Evolutionary conservation across 192 early-diverging fungal genomes (phyloP).

Genomic region (Chytriomyces sp.): DNA sequence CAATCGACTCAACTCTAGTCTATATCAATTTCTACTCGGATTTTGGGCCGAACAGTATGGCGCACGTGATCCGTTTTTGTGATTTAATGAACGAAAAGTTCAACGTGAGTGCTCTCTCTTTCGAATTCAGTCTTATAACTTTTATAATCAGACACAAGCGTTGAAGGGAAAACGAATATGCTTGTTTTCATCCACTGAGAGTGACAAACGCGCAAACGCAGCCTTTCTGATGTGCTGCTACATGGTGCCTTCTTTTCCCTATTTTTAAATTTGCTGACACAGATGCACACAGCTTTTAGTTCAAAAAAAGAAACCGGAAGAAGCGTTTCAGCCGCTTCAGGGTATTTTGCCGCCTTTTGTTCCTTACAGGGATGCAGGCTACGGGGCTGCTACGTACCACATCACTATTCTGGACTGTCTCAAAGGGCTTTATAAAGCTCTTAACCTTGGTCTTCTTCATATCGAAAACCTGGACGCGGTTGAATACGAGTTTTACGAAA

Average conservation of each 20-base stretch:
- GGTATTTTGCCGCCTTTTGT: constrained; percentile 53
- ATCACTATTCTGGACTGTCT: constrained; percentile 71
- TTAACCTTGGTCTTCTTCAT: constrained; percentile 60
- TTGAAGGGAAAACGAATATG: constrained; percentile 45
- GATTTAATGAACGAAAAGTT: constrained; percentile 63
- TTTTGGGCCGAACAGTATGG: constrained; percentile 70
- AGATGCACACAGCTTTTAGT: constrained; percentile 53
- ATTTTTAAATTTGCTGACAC: background rate
- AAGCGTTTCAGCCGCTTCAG: constrained; percentile 57
- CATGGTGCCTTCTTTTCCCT: constrained; percentile 52
- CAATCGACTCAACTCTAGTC: constrained; percentile 58
- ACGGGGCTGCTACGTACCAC: constrained; percentile 66
- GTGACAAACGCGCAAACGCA: constrained; percentile 67
- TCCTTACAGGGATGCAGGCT: constrained; percentile 73
- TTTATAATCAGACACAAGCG: too few species aligned
- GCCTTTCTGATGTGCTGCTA: constrained; percentile 69
- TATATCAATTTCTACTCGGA: constrained; percentile 69
- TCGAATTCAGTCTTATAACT: too few species aligned
- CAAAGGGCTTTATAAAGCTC: constrained; percentile 60
- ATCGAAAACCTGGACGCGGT: constrained; percentile 61
- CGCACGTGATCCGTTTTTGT: constrained; percentile 65
- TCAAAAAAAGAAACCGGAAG: constrained; percentile 62
- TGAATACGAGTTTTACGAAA: constrained; percentile 76
- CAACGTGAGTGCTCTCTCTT: too few species aligned
- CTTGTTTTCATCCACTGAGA: constrained; percentile 57